Evolutionary conservation across 768 basidiomycete species (phyloP).

Genomic region (Aureoboletus auriporus): DNA sequence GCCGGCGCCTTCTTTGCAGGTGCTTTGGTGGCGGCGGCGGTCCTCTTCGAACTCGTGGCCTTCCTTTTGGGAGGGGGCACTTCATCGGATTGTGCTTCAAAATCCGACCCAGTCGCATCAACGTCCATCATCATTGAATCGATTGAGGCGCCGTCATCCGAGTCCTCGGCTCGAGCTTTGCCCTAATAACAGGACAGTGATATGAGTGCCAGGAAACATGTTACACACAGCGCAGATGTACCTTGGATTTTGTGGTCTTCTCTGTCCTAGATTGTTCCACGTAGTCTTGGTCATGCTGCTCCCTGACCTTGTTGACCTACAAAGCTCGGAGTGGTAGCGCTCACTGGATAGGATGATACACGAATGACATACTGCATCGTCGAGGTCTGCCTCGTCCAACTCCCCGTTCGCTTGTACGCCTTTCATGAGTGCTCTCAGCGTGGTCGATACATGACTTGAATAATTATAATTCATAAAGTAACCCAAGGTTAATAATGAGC

Average conservation of each 20-base stretch:
- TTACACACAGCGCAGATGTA: conserved; percentile 14
- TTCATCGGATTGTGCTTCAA: conserved; percentile 40
- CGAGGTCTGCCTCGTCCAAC: conserved; percentile 68
- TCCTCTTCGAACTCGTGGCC: conserved; percentile 33
- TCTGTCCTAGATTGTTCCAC: conserved; percentile 40
- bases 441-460: conserved; percentile 61
- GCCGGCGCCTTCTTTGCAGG: conserved; percentile 44
- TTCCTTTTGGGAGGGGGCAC: conserved; percentile 43
- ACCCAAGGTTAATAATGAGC: neutral
- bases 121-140: conserved; percentile 83
- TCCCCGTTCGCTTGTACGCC: conserved; percentile 64
- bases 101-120: conserved; percentile 52
- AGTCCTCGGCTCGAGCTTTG: conserved; percentile 46
- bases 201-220: neutral
- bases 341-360: neutral
- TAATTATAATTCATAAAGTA: neutral
- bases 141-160: conserved; percentile 43
- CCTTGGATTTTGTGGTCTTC: conserved; percentile 43
- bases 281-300: conserved; percentile 63
- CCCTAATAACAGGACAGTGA: conserved; percentile 31
- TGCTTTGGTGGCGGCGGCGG: conserved; percentile 25
- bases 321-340: neutral
- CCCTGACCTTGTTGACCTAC: conserved; percentile 68
- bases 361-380: conserved; percentile 55
- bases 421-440: conserved; percentile 61